Evolutionary conservation across 2,329 filamentous ascomycete species (phyloP).

Genomic region (Fusarium sp.): DNA sequence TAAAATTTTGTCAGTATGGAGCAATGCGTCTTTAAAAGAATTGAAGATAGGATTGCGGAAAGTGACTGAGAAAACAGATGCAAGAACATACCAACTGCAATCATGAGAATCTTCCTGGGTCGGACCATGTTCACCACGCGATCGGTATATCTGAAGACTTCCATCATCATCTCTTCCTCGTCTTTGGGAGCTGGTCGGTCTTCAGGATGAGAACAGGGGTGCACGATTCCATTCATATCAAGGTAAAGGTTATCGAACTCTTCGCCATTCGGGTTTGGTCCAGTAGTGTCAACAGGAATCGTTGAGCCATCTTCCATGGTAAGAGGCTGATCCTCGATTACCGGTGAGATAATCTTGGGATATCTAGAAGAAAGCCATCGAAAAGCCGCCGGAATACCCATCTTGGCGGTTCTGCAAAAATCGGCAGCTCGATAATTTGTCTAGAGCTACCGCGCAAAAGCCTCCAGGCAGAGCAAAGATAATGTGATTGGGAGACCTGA

Average conservation of each 20-base stretch:
- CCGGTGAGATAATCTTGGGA: slow-evolving; percentile 94
- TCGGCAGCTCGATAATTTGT: slow-evolving; percentile 2
- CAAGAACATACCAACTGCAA: slow-evolving; percentile 82
- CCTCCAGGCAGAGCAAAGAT: background rate
- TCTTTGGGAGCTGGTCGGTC: slow-evolving; percentile 90
- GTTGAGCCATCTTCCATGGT: slow-evolving; percentile 82
- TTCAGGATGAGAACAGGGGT: slow-evolving; percentile 97
- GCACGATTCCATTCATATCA: slow-evolving; percentile 99
- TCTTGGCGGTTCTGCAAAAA: slow-evolving; percentile 53
- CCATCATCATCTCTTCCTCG: slow-evolving; percentile 99
- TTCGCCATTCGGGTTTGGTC: slow-evolving; percentile 94
- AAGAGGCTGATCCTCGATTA: slow-evolving; percentile 85
- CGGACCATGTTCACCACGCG: slow-evolving; percentile 98
- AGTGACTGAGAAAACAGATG: background rate
- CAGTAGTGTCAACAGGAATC: slow-evolving; percentile 86
- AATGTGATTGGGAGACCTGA: slow-evolving; percentile 12
- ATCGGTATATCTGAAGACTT: slow-evolving; percentile 98
- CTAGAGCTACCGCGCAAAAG: slow-evolving; percentile 14
- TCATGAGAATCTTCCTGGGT: slow-evolving; percentile 94
- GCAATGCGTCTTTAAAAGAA: background rate
- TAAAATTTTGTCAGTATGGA: slow-evolving; percentile 42
- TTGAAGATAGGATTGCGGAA: background rate
- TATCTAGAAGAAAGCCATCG: slow-evolving; percentile 98
- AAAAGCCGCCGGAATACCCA: slow-evolving; percentile 96
- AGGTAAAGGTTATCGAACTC: slow-evolving; percentile 98